Base-by-base conservation (phyloP, 768 basidiomycete genomes). In the Boletus huronensis region DNA sequence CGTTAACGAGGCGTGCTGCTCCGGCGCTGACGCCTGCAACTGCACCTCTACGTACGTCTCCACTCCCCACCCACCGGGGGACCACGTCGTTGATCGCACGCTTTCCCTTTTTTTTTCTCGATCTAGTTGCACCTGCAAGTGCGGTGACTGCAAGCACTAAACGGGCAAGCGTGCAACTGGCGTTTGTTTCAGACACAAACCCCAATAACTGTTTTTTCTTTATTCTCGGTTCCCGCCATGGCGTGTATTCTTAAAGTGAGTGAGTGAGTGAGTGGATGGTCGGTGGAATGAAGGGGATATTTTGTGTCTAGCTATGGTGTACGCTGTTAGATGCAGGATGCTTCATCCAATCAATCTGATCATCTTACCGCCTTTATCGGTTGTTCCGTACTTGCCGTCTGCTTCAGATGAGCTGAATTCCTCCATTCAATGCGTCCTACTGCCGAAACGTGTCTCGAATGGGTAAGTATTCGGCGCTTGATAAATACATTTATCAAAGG, bases 101-200 rank as follows among this genome's bases (percentile, higher is more conserved):
- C 6, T 9, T 25, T 3, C 2, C 16, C 14, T 8, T 35, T 23
- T 29, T 28, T 6, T 17, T 29, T n/a, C 23, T 6, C 13, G 2
- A 23, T 48, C 8, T 13, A 60, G 59, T 26, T 61, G 60, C 32
- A 14, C 26, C 23, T 61, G 59, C 54, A 61, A 40, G 13, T 61
- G 59, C n/a, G 21, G 51, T 25, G 54, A 53, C 31, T 61, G 60
- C 59, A 61, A 57, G 48, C 55, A 53, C 48, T 61, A 35, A 47
- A 38, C 1, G 4, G 16, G 23, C 25, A 10, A 34, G 11, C 9
- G 32, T 23, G 9, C 21, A 35, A 0, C 16, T 17, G 16, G 31
- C 5, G 8, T 34, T 32, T 28, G 26, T 16, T 46, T 32, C 14
- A 34, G 21, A 2, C 36, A 32, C 5, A 34, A 29, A 31, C 16